phyloP scores from a whole-genome alignment of 2,329 filamentous ascomycete species.

The Rhinocladiella mackenziei region DNA sequence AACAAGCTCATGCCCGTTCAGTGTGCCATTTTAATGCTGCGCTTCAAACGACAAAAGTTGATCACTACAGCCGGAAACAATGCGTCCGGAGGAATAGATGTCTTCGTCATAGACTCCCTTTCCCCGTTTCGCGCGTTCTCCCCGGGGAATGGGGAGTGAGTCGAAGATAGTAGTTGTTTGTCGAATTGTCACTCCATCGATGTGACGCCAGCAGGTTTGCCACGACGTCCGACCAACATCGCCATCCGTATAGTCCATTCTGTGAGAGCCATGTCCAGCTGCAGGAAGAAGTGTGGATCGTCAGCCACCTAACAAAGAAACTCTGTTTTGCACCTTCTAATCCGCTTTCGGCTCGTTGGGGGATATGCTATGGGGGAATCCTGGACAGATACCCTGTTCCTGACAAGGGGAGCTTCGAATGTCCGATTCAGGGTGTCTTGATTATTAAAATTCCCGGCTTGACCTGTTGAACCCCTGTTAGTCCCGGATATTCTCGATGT shows the following conservation, averaged over 20 bases:
- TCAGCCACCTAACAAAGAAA: constrained; percentile 29
- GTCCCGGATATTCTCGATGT: constrained; percentile 1
- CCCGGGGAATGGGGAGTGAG: constrained; percentile 21
- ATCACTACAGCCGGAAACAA: constrained; percentile 5
- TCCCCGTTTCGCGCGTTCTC: constrained; percentile 3
- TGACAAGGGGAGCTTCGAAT: background rate
- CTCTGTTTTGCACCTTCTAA: background rate
- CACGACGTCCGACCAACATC: constrained; percentile 38
- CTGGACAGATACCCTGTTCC: background rate
- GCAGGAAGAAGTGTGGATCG: no score
- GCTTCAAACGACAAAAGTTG: constrained; percentile 15
- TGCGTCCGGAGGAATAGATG: constrained; percentile 2
- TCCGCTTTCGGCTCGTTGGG: background rate
- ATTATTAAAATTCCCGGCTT: background rate
- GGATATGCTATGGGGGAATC: background rate
- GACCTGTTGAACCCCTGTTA: background rate
- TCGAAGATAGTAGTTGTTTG: constrained; percentile 36
- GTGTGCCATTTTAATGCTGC: constrained; percentile 22
- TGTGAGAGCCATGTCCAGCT: constrained; percentile 41
- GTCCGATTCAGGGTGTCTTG: background rate
- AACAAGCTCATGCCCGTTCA: constrained; percentile 21
- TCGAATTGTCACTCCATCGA: constrained; percentile 36
- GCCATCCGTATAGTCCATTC: constrained; percentile 37
- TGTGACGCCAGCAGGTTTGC: constrained; percentile 38
- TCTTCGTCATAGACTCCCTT: constrained; percentile 1